A percentile compares a stretch with the other conserved stretches of the same genome.
These are phyloP conservation scores for Anthostomella pinea DNA, from an alignment of 2,329 filamentous ascomycete species.

Conservation along the genomic window DNA sequence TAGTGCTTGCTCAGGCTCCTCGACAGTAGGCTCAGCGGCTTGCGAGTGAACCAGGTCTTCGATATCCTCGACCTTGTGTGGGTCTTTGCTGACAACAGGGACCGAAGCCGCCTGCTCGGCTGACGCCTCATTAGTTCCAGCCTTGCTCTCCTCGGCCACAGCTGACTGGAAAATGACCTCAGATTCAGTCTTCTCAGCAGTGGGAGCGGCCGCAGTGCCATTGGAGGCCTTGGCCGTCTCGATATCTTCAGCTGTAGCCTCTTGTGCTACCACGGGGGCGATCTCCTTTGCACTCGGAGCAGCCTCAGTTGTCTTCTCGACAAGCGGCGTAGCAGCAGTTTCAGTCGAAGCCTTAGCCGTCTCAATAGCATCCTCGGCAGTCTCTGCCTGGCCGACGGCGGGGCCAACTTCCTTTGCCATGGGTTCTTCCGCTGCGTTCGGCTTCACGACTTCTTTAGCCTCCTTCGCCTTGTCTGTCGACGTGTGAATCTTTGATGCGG, in stretches of 20 bases:
- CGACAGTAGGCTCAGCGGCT: conserved; percentile 5
- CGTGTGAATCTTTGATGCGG: conserved; percentile 22
- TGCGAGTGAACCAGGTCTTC: conserved; percentile 22
- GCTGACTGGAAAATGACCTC: conserved; percentile 8
- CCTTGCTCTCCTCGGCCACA: conserved; percentile 1
- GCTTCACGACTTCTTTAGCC: conserved; percentile 17
- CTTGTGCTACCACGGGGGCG: conserved; percentile 2
- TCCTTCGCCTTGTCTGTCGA: conserved; percentile 23
- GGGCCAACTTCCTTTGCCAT: conserved; percentile 26
- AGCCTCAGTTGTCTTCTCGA: conserved; percentile 14
- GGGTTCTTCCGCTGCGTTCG: conserved; percentile 14
- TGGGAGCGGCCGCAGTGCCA: conserved; percentile 10
- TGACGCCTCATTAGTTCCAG: too few species aligned
- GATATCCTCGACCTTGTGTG: conserved; percentile 26
- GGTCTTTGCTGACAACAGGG: conserved; percentile 16
- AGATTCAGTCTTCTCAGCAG: conserved; percentile 13
- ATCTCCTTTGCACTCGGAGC: conserved; percentile 8
- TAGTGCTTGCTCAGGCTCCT: conserved; percentile 12
- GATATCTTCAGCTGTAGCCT: conserved; percentile 10
- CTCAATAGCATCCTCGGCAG: conserved; percentile 18
- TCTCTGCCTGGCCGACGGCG: conserved; percentile 19
- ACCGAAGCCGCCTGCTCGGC: conserved; percentile 4
- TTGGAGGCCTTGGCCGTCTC: conserved; percentile 17
- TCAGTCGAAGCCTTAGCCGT: conserved; percentile 18
- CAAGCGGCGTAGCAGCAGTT: conserved; percentile 13